Evolutionary conservation across 345 rosid species (phyloP), one percentile per base, ranked within the genome.

Genomic region (Salix brachista): DNA sequence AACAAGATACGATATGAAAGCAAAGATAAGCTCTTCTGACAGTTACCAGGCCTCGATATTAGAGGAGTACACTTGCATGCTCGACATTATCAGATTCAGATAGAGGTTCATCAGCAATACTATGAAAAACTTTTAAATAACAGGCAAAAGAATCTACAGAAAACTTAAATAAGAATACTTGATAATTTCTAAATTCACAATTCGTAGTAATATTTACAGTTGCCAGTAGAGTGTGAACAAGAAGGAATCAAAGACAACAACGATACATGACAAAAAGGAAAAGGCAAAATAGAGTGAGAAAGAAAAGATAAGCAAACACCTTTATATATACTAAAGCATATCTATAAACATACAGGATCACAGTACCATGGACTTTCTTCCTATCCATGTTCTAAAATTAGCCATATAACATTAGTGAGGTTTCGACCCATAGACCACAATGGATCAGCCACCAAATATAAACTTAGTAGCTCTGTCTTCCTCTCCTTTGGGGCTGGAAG

Each of bases 321-420:
- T 83, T 71, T 30, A 30, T 78, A 77, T 75, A 80, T 75, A 80
- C 75, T 64, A 60, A 78, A 67, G 67, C 76, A 65, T 78, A 56
- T 74, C 74, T 81, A 78, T 76, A 74, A 71, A 83, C 82, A 78
- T 83, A 77, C 81, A 79, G 12, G 85, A 80, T 61, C 21, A 81
- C 71, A 75, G 69, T 64, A 80, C 37, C 83, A 78, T 58, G 85
- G 86, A 85, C 54, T 76, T 65, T 73, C 74, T 79, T 76, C 80
- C 77, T 78, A 84, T 79, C 84, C 83, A 80, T 61, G 82, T 68
- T 76, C 87, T 79, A 78, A 50, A 76, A 87, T 86, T 86, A 86
- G 82, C 80, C 80, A 78, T 77, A 82, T 81, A 74, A 75, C 79
- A 86, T 86, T 76, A 86, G 82, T 74, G 48, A 73, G 75, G 78